Evolutionary conservation across 2,329 filamentous ascomycete genomes (phyloP).

Genomic region (Talaromyces atroroseus): DNA sequence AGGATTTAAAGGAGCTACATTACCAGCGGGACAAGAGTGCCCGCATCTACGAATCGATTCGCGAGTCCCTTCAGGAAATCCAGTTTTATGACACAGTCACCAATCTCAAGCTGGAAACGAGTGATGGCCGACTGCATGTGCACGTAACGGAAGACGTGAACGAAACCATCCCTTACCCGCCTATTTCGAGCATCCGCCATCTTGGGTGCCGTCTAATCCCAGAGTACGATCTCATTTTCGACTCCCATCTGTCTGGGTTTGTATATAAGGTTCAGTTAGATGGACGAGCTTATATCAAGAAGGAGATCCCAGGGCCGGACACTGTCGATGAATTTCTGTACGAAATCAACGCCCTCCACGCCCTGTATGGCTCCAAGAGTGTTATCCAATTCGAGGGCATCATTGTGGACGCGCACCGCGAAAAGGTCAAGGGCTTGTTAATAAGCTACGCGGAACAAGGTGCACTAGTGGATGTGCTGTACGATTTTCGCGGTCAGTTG

Average conservation of each 20-base stretch:
- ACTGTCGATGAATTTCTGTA: constrained; percentile 96
- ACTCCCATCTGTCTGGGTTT: constrained; percentile 91
- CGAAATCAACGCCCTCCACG: constrained; percentile 90
- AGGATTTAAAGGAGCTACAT: constrained; percentile 68
- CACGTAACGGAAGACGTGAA: constrained; percentile 97
- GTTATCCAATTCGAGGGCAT: constrained; percentile 86
- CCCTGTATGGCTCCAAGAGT: constrained; percentile 63
- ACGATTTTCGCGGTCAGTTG: constrained; percentile 61
- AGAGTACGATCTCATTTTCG: constrained; percentile 74
- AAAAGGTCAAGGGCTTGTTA: constrained; percentile 77
- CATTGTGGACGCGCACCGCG: constrained; percentile 70
- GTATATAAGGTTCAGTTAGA: constrained; percentile 84
- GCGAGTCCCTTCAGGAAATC: constrained; percentile 85
- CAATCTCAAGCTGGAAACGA: constrained; percentile 88
- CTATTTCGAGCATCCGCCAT: constrained; percentile 66
- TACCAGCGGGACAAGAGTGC: constrained; percentile 89
- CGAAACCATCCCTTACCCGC: constrained; percentile 86
- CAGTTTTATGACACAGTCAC: constrained; percentile 95
- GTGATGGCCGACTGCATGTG: constrained; percentile 80
- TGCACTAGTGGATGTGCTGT: constrained; percentile 84
- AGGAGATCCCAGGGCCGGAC: constrained; percentile 94
- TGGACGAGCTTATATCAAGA: constrained; percentile 75
- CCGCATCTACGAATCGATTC: constrained; percentile 89
- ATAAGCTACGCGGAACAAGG: constrained; percentile 84
- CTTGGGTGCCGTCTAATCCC: constrained; percentile 51